Evolutionary conservation across 805 yeast genomes (phyloP), one percentile per base, ranked within the genome.

Genomic region (Spathaspora girioi): DNA sequence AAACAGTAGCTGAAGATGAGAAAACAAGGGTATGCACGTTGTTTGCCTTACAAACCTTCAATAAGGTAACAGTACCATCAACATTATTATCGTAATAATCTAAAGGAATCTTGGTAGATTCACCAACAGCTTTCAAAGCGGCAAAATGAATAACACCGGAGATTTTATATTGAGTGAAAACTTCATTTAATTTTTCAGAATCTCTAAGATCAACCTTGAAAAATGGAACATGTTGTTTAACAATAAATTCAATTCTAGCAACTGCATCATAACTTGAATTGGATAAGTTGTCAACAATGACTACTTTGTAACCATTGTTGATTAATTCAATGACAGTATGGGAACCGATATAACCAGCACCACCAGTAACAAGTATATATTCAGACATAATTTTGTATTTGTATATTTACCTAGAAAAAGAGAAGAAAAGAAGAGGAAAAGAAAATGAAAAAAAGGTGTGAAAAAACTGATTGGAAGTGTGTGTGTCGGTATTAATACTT

Each of bases 301-400:
- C 83, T 31, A 87, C 89, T 27, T 84, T 77, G 60, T 82, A 78
- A 23, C 89, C 89, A 48, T 79, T 75, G 53, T 79, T 76, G 47
- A 84, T 64, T 49, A 85, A 75, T 59, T 82, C 87, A 46, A 83
- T 81, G 15, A 79, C 88, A 1, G 93, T 85, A 64, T 88, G 94
- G 9, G 93, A 85, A 23, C 94, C 96, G 61, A 89, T 87, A 68
- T 88, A 88, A 18, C 96, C 94, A 26, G 93, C 89, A 46, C 96
- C 96, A 44, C 96, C 96, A 19, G 94, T 87, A 27, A 88, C 92
- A 49, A 87, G 72, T 44, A 85, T 81, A 46, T 53, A 50, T 43
- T 50, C 50, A 14, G 55, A 50, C 50, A 50, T 48, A 29, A 43
- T 50, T n/a, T n/a, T n/a, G n/a, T n/a, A n/a, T n/a, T 46, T 29